Evolutionary conservation across 2,329 filamentous ascomycete genomes (phyloP).

Genomic region (Neonectria ditissima): DNA sequence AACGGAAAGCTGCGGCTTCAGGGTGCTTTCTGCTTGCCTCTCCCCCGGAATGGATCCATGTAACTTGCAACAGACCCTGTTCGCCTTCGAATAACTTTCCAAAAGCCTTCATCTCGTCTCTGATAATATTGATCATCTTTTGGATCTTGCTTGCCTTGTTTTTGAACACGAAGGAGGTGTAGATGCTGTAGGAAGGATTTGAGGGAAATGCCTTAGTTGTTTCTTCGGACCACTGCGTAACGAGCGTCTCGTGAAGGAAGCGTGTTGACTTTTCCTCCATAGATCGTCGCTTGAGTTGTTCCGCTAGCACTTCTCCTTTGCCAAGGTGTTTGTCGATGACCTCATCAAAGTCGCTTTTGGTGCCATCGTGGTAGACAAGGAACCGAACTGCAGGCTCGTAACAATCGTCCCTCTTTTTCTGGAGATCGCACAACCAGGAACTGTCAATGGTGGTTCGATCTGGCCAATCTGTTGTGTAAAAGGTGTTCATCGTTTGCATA

Average conservation of each 20-base stretch:
- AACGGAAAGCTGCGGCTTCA: conserved; percentile 43
- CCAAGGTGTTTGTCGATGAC: conserved; percentile 17
- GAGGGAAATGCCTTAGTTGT: conserved; percentile 28
- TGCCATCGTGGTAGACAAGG: conserved; percentile 32
- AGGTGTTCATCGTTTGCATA: conserved; percentile 38
- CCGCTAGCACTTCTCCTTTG: neutral
- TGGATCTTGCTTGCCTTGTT: conserved; percentile 34
- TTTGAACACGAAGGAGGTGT: conserved; percentile 6
- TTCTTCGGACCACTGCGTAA: conserved; percentile 46
- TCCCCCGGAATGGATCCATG: conserved; percentile 47
- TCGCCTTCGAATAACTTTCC: conserved; percentile 32
- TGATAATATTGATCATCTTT: conserved; percentile 26
- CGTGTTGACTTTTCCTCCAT: conserved; percentile 7
- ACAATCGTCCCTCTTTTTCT: conserved; percentile 20
- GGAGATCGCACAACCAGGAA: conserved; percentile 38
- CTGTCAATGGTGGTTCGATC: conserved; percentile 46
- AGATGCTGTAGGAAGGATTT: conserved; percentile 25
- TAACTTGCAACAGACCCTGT: conserved; percentile 33
- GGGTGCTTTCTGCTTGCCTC: conserved; percentile 12
- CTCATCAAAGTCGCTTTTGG: conserved; percentile 9
- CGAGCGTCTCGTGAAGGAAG: conserved; percentile 47
- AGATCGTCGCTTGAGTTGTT: conserved; percentile 40
- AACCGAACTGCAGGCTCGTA: conserved; percentile 25
- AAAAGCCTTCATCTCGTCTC: conserved; percentile 32
- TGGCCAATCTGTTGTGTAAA: conserved; percentile 44